These are phyloP conservation scores for Garcia nutans DNA, from an alignment of 345 rosid species.

Conservation along the genomic window DNA sequence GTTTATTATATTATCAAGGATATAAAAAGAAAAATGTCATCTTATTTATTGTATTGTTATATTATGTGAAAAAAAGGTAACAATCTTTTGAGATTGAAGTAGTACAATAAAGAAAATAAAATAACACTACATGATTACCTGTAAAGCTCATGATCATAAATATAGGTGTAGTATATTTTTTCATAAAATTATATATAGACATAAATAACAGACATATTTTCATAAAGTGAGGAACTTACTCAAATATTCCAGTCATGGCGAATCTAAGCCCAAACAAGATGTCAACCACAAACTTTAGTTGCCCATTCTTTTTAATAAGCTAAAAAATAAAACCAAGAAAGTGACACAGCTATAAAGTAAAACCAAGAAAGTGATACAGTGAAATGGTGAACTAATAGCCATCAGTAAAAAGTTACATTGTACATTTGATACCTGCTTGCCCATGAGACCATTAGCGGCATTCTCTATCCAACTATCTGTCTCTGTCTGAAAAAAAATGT, in stretches of 20 bases:
- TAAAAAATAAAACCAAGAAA: too few relatives aligned
- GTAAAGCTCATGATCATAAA: too few relatives aligned
- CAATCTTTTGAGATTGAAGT: too few relatives aligned
- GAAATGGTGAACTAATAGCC: neutral
- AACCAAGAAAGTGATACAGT: neutral
- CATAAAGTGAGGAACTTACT: slow-evolving; percentile 42
- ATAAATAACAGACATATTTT: neutral
- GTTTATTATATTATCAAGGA: too few relatives aligned
- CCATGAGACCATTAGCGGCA: slow-evolving; percentile 95
- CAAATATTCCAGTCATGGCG: slow-evolving; percentile 72
- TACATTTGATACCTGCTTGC: slow-evolving; percentile 54
- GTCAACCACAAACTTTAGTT: slow-evolving; percentile 65
- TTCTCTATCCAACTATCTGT: slow-evolving; percentile 97
- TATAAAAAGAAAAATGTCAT: too few relatives aligned
- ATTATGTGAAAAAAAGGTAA: too few relatives aligned
- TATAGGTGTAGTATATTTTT: too few relatives aligned
- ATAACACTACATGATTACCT: too few relatives aligned
- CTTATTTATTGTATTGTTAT: too few relatives aligned
- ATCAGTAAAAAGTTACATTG: neutral
- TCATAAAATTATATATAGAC: too few relatives aligned
- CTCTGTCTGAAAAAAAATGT: slow-evolving; percentile 47
- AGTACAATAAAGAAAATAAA: too few relatives aligned
- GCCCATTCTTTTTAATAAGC: slow-evolving; percentile 63
- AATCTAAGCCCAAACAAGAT: slow-evolving; percentile 74
- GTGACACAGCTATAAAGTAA: too few relatives aligned